Evolutionary conservation across 2,329 filamentous ascomycete species (phyloP), one percentile per base, ranked within the genome.

Genomic region (Zymoseptoria brevis): DNA sequence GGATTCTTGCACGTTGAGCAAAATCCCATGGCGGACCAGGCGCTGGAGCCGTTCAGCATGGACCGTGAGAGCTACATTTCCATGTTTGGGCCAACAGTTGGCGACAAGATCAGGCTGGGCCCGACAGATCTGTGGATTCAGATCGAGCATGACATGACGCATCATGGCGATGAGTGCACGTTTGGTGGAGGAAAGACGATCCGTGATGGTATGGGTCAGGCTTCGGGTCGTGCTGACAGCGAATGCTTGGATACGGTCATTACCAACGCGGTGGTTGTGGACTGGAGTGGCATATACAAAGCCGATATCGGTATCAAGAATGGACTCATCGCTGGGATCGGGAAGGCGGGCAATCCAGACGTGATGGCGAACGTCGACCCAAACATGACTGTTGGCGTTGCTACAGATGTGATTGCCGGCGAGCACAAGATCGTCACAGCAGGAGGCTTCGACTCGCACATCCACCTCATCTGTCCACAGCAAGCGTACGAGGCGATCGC

Each of bases 281-380:
- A 97, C 76, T 95, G 88, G 83, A 87, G 83, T 1, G 93, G 93
- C 53, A 96, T 97, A 70, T 95, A 90, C 80, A 97, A 97, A 77
- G 93, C 92, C 5, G 93, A 97, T 73, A 96, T 97, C 71, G 93
- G 93, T 26, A 86, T 97, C 73, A 96, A 95, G 74, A 76, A 91
- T 66, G 92, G 93, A 1, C 72, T 88, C 48, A 96, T 97, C 68
- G 86, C 87, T 26, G 93, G 85, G 0, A 93, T 97, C 66, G 93
- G 93, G 60, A 96, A 97, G 75, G 90, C 93, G 16, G 93, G 93
- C 19, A 97, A 96, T 69, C 93, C 93, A n/a, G 93, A 97, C 75
- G 85, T 96, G 53, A 96, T 96, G 93, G 87, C 94, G 30, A 89
- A 89, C 4, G 90, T 97, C 6, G 80, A 87, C 60, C 79, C 84